Evolutionary conservation across 2,329 filamentous ascomycete genomes (phyloP).

Genomic region (Paracorniculantispora psalliotae): DNA sequence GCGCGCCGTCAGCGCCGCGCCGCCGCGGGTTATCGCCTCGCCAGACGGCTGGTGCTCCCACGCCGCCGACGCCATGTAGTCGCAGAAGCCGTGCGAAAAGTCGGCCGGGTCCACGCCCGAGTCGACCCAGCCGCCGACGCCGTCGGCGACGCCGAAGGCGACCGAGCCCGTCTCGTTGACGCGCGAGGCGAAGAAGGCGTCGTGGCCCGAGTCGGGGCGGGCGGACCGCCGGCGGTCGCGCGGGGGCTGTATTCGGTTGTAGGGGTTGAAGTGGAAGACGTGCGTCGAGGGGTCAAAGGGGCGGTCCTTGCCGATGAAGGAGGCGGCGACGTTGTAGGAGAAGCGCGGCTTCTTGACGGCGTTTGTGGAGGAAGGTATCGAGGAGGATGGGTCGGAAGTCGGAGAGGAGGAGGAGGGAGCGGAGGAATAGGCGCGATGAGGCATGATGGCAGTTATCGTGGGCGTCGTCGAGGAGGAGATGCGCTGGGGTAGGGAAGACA

Average conservation of each 20-base stretch:
- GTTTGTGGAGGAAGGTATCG: conserved; percentile 18
- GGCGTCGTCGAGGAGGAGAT: background rate
- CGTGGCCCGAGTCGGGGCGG: conserved; percentile 79
- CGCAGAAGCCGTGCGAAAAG: conserved; percentile 90
- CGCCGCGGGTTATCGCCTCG: conserved; percentile 10
- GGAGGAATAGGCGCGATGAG: conserved; percentile 3
- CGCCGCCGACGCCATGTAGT: conserved; percentile 81
- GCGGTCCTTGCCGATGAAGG: conserved; percentile 68
- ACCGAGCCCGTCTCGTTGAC: conserved; percentile 68
- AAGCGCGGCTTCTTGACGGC: conserved; percentile 33
- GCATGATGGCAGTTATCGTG: background rate
- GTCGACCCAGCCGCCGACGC: conserved; percentile 92
- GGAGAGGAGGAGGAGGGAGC: conserved; percentile 5
- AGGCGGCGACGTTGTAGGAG: conserved; percentile 67
- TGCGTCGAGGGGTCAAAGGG: conserved; percentile 64
- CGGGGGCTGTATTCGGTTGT: conserved; percentile 52
- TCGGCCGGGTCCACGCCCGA: conserved; percentile 90
- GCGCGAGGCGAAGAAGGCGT: conserved; percentile 88
- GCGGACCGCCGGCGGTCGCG: conserved; percentile 28
- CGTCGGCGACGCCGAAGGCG: conserved; percentile 86
- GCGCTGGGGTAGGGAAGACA: background rate
- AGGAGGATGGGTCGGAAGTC: too few relatives aligned
- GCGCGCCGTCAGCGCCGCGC: conserved; percentile 59
- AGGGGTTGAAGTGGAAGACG: conserved; percentile 67
- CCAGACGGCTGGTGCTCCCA: conserved; percentile 43